These are phyloP conservation scores for Ilyonectria mors-panacis DNA, from an alignment of 2,329 filamentous ascomycete genomes.

Conservation along the genomic window DNA sequence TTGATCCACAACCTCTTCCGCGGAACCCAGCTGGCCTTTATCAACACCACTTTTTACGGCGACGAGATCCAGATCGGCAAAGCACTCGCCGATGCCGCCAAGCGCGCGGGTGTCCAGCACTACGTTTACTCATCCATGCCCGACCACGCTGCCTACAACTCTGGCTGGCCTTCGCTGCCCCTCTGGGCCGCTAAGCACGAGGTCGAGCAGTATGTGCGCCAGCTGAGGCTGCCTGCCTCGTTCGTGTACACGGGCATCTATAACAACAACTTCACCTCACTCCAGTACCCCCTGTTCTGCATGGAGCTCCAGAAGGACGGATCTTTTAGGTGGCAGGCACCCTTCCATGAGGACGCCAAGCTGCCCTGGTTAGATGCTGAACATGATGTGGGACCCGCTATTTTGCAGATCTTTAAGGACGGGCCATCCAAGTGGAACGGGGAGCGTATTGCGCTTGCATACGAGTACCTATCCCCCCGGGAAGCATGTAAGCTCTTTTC, in stretches of 20 bases:
- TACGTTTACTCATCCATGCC: conserved; percentile 99
- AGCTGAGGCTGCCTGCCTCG: conserved; percentile 86
- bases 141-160: conserved; percentile 86
- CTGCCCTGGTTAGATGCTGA: conserved; percentile 97
- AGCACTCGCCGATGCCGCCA: conserved; percentile 90
- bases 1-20: conserved; percentile 85
- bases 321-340: conserved; percentile 92
- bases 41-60: conserved; percentile 98
- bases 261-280: conserved; percentile 98
- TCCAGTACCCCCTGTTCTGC: conserved; percentile 93
- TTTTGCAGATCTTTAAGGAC: conserved; percentile 96
- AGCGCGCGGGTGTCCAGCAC: conserved; percentile 86
- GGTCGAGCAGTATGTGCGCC: conserved; percentile 90
- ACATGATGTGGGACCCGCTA: conserved; percentile 93
- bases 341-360: conserved; percentile 90
- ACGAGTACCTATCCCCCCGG: conserved; percentile 86
- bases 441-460: conserved; percentile 86
- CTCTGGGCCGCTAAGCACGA: conserved; percentile 94
- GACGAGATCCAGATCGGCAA: conserved; percentile 93
- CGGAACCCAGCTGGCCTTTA: conserved; percentile 90
- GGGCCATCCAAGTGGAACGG: conserved; percentile 88
- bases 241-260: conserved; percentile 98
- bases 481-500: conserved; percentile 88
- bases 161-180: conserved; percentile 85
- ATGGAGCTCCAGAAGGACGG: conserved; percentile 90